Conservation (phyloP, 495 filamentous ascomycete species). For the Daldinia loculata region DNA sequence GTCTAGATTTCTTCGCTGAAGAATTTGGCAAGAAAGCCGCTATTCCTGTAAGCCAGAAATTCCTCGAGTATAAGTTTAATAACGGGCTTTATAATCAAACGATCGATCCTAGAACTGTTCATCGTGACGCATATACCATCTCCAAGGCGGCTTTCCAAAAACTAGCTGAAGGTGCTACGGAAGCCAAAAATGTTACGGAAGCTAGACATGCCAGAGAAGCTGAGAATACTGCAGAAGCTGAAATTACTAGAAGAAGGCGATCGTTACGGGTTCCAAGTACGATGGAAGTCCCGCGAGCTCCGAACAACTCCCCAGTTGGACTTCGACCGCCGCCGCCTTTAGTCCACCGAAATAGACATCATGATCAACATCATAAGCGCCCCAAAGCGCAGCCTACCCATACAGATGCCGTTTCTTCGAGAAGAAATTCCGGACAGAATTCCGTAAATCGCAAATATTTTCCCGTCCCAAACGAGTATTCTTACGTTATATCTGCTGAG, state of each 20-base stretch:
- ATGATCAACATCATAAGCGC: background rate
- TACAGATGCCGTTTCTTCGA: background rate
- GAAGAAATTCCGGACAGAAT: background rate
- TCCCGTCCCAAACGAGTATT: background rate
- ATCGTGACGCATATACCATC: slow-evolving; percentile 16
- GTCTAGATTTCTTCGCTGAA: slow-evolving; percentile 24
- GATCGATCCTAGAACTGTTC: slow-evolving; percentile 33
- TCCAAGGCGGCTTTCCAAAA: background rate
- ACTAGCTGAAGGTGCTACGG: background rate
- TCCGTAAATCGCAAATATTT: background rate
- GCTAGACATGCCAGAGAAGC: background rate
- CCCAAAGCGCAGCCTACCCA: background rate
- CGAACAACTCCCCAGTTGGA: background rate
- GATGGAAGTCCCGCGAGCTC: background rate
- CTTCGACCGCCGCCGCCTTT: slow-evolving; percentile 13
- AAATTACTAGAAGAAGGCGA: background rate
- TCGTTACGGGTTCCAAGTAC: background rate
- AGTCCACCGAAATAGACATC: slow-evolving; percentile 6
- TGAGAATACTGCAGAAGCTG: background rate
- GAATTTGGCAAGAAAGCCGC: slow-evolving; percentile 27
- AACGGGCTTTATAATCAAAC: slow-evolving; percentile 12
- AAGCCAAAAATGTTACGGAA: background rate
- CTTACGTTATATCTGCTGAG: background rate
- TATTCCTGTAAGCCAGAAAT: slow-evolving; percentile 19
- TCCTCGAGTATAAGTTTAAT: slow-evolving; percentile 34